These are phyloP conservation scores for Didymella segeticola DNA, from an alignment of 2,329 filamentous ascomycete species.

Conservation along the genomic window DNA sequence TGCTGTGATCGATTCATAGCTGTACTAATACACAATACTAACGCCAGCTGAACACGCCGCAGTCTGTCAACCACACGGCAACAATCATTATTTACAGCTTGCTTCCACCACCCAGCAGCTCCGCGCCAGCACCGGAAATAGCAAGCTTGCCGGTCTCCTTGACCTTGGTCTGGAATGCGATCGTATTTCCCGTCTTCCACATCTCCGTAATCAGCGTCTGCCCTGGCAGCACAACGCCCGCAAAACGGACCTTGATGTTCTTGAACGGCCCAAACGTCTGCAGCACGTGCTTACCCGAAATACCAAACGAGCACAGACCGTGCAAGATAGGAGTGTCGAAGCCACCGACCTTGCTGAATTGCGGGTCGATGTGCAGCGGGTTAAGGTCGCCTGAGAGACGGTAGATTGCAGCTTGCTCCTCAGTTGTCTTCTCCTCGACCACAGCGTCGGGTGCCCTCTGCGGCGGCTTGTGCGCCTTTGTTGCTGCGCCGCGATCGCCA, in stretches of 20 bases:
- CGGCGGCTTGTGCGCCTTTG: slow-evolving; percentile 79
- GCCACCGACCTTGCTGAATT: slow-evolving; percentile 91
- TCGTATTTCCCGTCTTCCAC: slow-evolving; percentile 84
- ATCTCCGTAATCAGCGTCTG: slow-evolving; percentile 91
- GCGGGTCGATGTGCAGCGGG: slow-evolving; percentile 93
- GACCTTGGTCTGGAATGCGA: slow-evolving; percentile 86
- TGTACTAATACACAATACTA: slow-evolving; percentile 6
- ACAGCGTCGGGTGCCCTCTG: slow-evolving; percentile 78
- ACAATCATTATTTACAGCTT: slow-evolving; percentile 40
- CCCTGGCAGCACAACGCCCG: slow-evolving; percentile 82
- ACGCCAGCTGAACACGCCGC: slow-evolving; percentile 1
- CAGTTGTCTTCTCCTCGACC: slow-evolving; percentile 82
- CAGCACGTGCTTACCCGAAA: slow-evolving; percentile 89
- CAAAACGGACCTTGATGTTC: slow-evolving; percentile 93
- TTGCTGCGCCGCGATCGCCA: slow-evolving; percentile 77
- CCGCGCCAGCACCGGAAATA: slow-evolving; percentile 80
- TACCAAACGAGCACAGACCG: slow-evolving; percentile 94
- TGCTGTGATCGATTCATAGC: not conserved
- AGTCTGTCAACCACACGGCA: not conserved
- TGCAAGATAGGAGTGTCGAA: slow-evolving; percentile 96
- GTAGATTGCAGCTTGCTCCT: slow-evolving; percentile 94
- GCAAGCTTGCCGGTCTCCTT: slow-evolving; percentile 92
- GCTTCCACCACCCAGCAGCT: slow-evolving; percentile 65
- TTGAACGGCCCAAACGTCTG: slow-evolving; percentile 82
- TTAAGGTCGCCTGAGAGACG: slow-evolving; percentile 94